phyloP scores from a whole-genome alignment of 805 yeast genomes.

The Pichia cabralensis region DNA sequence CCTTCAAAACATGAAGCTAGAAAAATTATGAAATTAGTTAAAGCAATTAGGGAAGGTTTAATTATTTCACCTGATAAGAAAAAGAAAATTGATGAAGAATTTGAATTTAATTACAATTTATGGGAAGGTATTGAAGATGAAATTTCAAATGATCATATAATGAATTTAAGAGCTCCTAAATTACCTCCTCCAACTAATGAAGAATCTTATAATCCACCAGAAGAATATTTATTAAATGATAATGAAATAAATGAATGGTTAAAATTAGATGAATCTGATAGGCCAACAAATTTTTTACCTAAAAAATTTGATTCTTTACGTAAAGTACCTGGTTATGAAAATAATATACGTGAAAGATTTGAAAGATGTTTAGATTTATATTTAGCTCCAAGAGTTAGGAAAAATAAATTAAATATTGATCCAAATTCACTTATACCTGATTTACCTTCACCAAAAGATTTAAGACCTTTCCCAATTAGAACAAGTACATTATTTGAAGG shows the following conservation, averaged over 20 bases:
- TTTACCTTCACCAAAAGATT: slow-evolving; percentile 91
- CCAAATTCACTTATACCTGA: slow-evolving; percentile 95
- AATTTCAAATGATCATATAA: slow-evolving; percentile 61
- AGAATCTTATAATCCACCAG: slow-evolving; percentile 96
- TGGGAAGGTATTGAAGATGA: slow-evolving; percentile 63
- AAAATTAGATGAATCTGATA: slow-evolving; percentile 59
- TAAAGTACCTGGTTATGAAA: slow-evolving; percentile 88
- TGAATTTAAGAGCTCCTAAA: slow-evolving; percentile 93
- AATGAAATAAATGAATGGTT: slow-evolving; percentile 72
- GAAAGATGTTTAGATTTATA: slow-evolving; percentile 92
- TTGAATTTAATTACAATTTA: slow-evolving; percentile 53
- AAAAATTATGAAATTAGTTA: slow-evolving; percentile 90
- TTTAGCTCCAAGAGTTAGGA: slow-evolving; percentile 92
- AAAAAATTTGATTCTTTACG: slow-evolving; percentile 74
- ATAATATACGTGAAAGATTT: slow-evolving; percentile 78
- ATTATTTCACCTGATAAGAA: slow-evolving; percentile 66
- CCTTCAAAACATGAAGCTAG: slow-evolving; percentile 97
- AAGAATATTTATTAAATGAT: slow-evolving; percentile 72
- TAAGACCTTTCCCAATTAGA: slow-evolving; percentile 92
- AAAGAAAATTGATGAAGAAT: slow-evolving; percentile 40
- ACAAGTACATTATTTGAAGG: slow-evolving; percentile 80
- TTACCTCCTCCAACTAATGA: slow-evolving; percentile 93
- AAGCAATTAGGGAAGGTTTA: slow-evolving; percentile 93
- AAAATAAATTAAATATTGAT: slow-evolving; percentile 82
- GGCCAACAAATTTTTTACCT: slow-evolving; percentile 73